These are phyloP conservation scores for Asterochloris sp. DNA, from an alignment of 139 green algal genomes.

Conservation along the genomic window DNA sequence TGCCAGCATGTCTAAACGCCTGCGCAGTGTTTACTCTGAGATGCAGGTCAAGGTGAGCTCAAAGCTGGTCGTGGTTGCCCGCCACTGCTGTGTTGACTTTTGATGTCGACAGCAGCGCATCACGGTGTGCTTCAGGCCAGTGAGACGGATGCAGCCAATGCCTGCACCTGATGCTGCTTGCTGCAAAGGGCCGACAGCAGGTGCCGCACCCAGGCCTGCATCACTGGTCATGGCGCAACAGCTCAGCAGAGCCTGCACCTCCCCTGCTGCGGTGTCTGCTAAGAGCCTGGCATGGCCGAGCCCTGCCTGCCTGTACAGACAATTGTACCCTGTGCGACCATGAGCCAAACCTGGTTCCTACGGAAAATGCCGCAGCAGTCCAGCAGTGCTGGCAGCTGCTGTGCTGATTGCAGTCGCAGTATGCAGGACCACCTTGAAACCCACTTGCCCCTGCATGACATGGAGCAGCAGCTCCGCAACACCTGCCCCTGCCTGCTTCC, in stretches of 20 bases:
- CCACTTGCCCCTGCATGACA: not conserved
- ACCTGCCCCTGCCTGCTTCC: not conserved
- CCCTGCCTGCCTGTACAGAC: no score
- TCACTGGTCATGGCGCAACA: no score
- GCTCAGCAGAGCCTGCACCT: no score
- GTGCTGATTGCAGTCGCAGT: not conserved
- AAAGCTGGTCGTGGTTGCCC: not conserved
- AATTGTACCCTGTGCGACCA: not conserved
- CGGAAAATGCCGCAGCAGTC: not conserved
- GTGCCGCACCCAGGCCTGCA: not conserved
- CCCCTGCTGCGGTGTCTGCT: no score
- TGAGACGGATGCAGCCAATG: not conserved
- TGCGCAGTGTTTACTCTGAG: slow-evolving; percentile 15
- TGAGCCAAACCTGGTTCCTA: not conserved
- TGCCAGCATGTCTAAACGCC: not conserved
- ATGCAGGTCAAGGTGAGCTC: slow-evolving; percentile 14
- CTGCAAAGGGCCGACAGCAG: not conserved
- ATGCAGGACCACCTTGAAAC: not conserved
- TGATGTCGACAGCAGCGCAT: not conserved
- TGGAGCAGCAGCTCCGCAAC: not conserved
- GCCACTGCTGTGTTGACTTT: not conserved
- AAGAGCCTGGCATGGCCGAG: no score
- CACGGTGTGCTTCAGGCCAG: not conserved
- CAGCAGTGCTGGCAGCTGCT: not conserved
- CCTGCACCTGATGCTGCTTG: not conserved